Evolutionary conservation across 768 basidiomycete genomes (phyloP), one percentile per base, ranked within the genome.

Genomic region (Kwoniella bestiolae): DNA sequence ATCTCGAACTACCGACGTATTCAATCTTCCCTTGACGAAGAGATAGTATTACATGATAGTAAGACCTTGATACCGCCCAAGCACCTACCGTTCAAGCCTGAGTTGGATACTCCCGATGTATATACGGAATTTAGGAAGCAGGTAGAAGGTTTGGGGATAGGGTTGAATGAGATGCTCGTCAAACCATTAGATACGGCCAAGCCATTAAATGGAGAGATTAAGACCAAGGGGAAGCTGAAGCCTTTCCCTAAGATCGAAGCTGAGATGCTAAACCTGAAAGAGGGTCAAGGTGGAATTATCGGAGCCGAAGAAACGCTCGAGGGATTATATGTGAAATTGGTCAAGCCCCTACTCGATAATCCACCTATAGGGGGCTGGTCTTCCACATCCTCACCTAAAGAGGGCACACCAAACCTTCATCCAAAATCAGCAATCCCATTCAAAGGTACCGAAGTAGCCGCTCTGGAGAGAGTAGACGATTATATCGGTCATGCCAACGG

Each of bases 71-170:
- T 82, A 12, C 74, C 79, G 26, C 65, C 69, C 7, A 47, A 65
- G 8, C 78, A 82, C n/a, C 68, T 81, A 14, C 81, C 81, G 0
- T 81, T 82, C 67, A 29, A 74, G 1, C 56, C 77, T 21, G 50
- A 55, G 7, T 56, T 73, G 3, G 16, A 70, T 0, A 78, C 79
- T 4, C 83, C 82, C 5, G 81, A 83, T 69, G 80, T 83, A 52
- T 84, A 83, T 60, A 84, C 84, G 0, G 69, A 71, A 3, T 84
- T 84, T 68, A 72, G 84, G 34, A 83, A 82, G 69, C 73, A 75
- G 26, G 81, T 83, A 34, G 84, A 84, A 67, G 80, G 76, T 0
- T 70, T 83, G 9, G 75, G 75, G 2, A 34, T 77, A 28, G 51
- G 41, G 1, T 29, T 74, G n/a, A 78, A 76, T 0, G 72, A 75